Evolutionary conservation across 495 filamentous ascomycete genomes (phyloP), one percentile per base, ranked within the genome.

Genomic region (Aspergillus bertholletiae): DNA sequence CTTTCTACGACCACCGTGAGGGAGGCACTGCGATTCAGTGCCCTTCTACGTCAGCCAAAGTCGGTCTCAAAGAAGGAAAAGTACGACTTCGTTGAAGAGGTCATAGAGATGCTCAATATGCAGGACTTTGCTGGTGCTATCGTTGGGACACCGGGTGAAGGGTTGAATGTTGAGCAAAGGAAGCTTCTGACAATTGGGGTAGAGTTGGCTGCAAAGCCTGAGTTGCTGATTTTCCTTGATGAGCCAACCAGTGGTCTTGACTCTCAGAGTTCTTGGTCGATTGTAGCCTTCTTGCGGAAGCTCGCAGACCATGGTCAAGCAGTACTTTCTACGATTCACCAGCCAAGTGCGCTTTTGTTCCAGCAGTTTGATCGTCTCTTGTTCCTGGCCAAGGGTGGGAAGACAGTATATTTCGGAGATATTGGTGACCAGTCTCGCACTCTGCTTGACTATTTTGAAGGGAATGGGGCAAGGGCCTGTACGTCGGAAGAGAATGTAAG

Each of bases 311-410:
- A 82, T 60, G 92, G 91, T 23, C 91, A 95, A 65, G 90, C 92
- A 26, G 87, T 96, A 62, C 83, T 96, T 6, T 92, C 89, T 62
- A 96, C 92, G 3, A 96, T 98, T 58, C 93, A 98, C 71, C 93
- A 98, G 64, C 92, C 92, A 1, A 92, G 88, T 1, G 90, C 91
- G 37, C 84, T 95, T 66, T 78, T 98, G 24, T 96, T 98, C 71
- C 88, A 96, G 62, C 84, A 92, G 50, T 98, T 98, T 64, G 93
- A 98, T 67, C 84, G 89, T 28, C 76, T 98, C 7, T 70, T 95
- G 20, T 92, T 96, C 71, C 77, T 96, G 37, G 84, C 84, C 2
- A 85, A 85, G 54, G 91, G 90, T 30, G 92, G 91, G 24, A 82
- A 79, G 58, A 90, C 89, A 0, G 88, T 96, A n/a, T 96, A 96